Conservation (phyloP, 2,329 filamentous ascomycete genomes). For the Diplodia mutila region DNA sequence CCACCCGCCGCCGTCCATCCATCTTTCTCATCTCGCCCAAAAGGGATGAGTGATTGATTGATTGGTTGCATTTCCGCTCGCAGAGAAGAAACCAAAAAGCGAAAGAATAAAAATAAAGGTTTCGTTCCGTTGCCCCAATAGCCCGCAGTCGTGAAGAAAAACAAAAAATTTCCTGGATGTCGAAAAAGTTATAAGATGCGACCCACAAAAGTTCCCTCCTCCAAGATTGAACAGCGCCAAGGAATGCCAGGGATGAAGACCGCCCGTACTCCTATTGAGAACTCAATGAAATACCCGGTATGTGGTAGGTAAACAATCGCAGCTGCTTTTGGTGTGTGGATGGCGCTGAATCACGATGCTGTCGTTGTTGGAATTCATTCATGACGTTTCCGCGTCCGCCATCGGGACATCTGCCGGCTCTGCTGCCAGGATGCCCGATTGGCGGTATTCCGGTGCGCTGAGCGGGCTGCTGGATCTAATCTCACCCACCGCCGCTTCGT, state of each 20-base stretch:
- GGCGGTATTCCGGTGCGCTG: conserved; percentile 44
- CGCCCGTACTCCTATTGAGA: conserved; percentile 6
- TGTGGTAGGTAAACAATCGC: neutral
- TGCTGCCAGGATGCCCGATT: conserved; percentile 2
- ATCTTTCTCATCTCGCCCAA: conserved; percentile 12
- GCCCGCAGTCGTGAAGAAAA: conserved; percentile 14
- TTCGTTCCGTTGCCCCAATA: conserved; percentile 19
- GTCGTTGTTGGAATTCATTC: conserved; percentile 6
- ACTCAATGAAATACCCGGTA: conserved; percentile 12
- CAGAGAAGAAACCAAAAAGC: neutral
- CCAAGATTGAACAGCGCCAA: conserved; percentile 16
- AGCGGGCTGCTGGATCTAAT: conserved; percentile 47
- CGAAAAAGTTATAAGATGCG: neutral
- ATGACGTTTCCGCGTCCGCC: conserved; percentile 12
- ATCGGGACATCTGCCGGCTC: conserved; percentile 16
- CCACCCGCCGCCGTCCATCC: neutral
- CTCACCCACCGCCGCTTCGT: conserved; percentile 45
- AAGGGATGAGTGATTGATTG: conserved; percentile 13
- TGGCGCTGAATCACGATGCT: neutral
- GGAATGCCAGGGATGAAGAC: conserved; percentile 20
- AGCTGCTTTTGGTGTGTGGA: conserved; percentile 8
- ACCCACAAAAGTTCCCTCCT: neutral
- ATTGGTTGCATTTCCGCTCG: conserved; percentile 19
- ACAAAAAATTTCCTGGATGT: neutral
- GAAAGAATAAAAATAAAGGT: neutral